Base-by-base conservation (phyloP, 441 rosid genomes). In the Dalechampia spathulata region DNA sequence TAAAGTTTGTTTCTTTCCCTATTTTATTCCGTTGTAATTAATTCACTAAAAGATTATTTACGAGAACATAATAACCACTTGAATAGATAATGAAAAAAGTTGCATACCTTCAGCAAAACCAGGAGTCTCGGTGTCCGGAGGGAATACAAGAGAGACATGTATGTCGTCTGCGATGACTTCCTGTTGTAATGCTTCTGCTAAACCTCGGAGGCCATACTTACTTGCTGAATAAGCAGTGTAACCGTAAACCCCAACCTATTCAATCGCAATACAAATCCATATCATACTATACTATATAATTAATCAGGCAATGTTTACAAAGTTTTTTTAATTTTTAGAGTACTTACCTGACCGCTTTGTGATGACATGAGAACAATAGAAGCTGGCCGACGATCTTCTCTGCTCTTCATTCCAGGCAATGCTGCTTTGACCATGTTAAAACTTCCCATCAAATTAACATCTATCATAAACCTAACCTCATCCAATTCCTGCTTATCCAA, bases 121-220 rank as follows among this genome's bases (percentile, higher is more conserved):
- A 4, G 95, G 96, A 55, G 96, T 92, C 22, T 92, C 95, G 0
- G 95, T 89, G 36, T 89, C 92, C 0, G 96, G 89, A 30, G 96
- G 97, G 56, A 82, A 89, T 49, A 87, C 43, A 34, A 89, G 82
- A 42, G 97, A 80, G 55, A 93, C 80, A 69, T 83, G 95, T 30
- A 93, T 83, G 53, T 81, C 67, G 70, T 87, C 93, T 2, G 62
- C 79, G 62, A 93, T 83, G 44, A 87, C 85, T 74, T 89, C 97
- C 61, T 93, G 99, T 42, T 93, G 97, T 78, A 93, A 65, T 34
- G 97, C 91, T 66, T 93, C 96, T n/a, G 93, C 99, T 69, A 93
- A 71, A 49, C 99, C 99, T 26, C 92, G 76, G 4, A 89, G 89
- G n/a, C 89, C 99, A 56, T 83, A 93, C 72, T 89, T 93, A 66